These are phyloP conservation scores for Penicillium sp. DNA, from an alignment of 2,329 filamentous ascomycete genomes.

Conservation along the genomic window DNA sequence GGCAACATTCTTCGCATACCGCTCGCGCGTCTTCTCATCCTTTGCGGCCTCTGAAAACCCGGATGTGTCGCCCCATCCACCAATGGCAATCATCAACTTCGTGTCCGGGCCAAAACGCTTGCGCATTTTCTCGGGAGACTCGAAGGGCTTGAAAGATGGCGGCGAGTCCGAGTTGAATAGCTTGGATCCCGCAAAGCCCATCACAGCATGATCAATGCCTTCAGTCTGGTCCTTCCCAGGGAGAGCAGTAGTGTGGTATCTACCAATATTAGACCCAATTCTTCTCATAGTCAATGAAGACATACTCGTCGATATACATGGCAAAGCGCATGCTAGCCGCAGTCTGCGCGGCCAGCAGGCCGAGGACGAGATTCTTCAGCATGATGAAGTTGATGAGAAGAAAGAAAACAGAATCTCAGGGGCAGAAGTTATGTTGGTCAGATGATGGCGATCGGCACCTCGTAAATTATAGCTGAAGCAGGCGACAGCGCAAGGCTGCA, in stretches of 20 bases:
- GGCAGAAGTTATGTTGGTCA: too few relatives aligned
- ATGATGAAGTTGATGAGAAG: constrained; percentile 12
- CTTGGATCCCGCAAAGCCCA: constrained; percentile 50
- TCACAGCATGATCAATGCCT: constrained; percentile 51
- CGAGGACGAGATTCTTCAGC: constrained; percentile 25
- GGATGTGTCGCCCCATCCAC: constrained; percentile 65
- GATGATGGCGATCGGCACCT: too few relatives aligned
- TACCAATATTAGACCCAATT: constrained; percentile 14
- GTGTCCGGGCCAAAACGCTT: constrained; percentile 50
- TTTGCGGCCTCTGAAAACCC: constrained; percentile 57
- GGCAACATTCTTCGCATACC: constrained; percentile 60
- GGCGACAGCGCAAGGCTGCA: not conserved
- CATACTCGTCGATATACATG: constrained; percentile 48
- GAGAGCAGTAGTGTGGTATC: constrained; percentile 40
- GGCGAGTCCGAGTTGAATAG: constrained; percentile 46
- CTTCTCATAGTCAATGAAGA: not conserved
- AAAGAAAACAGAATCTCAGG: too few relatives aligned
- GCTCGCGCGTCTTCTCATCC: constrained; percentile 47
- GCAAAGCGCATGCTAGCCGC: constrained; percentile 30
- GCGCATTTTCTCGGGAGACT: constrained; percentile 48
- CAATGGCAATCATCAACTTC: constrained; percentile 64
- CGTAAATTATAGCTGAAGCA: too few relatives aligned
- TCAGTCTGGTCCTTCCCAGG: constrained; percentile 33
- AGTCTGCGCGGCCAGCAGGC: constrained; percentile 29
- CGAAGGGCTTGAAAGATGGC: constrained; percentile 49